phyloP scores from a whole-genome alignment of 768 basidiomycete genomes.

The Mycena sanguinolenta region DNA sequence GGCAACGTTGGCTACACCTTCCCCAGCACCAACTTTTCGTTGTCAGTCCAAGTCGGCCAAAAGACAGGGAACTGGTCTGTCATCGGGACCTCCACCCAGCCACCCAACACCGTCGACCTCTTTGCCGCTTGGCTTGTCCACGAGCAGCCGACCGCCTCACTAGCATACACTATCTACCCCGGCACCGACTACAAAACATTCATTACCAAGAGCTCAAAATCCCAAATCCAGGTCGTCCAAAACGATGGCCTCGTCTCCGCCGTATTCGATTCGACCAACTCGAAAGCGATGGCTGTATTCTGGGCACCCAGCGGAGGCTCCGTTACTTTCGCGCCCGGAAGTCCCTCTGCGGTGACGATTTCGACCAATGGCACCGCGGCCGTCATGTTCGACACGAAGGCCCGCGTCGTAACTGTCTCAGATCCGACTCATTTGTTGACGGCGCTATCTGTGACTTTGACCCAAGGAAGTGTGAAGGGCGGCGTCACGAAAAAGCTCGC shows the following conservation, averaged over 20 bases:
- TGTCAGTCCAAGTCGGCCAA: conserved; percentile 57
- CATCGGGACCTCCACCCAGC: conserved; percentile 74
- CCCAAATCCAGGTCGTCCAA: conserved; percentile 52
- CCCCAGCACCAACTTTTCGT: conserved; percentile 47
- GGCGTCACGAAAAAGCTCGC: conserved; percentile 42
- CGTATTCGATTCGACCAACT: conserved; percentile 57
- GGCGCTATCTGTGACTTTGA: conserved; percentile 53
- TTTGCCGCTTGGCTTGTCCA: conserved; percentile 76
- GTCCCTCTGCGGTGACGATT: conserved; percentile 46
- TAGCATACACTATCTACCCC: conserved; percentile 71
- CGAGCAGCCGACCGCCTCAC: conserved; percentile 46
- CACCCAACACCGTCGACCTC: conserved; percentile 69
- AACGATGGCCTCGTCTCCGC: conserved; percentile 67
- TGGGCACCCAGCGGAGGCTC: conserved; percentile 66
- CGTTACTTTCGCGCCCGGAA: conserved; percentile 49
- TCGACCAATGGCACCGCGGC: conserved; percentile 57
- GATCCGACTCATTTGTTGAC: conserved; percentile 73
- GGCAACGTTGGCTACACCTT: conserved; percentile 75
- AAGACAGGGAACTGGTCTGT: conserved; percentile 71
- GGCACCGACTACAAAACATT: conserved; percentile 58
- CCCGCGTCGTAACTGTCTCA: conserved; percentile 65
- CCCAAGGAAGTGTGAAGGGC: conserved; percentile 39
- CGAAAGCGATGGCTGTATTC: conserved; percentile 64
- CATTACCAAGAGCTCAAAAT: conserved; percentile 48
- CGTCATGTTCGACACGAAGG: conserved; percentile 57